Conservation (phyloP, 805 yeast genomes). For the Nakazawaea peltata region DNA sequence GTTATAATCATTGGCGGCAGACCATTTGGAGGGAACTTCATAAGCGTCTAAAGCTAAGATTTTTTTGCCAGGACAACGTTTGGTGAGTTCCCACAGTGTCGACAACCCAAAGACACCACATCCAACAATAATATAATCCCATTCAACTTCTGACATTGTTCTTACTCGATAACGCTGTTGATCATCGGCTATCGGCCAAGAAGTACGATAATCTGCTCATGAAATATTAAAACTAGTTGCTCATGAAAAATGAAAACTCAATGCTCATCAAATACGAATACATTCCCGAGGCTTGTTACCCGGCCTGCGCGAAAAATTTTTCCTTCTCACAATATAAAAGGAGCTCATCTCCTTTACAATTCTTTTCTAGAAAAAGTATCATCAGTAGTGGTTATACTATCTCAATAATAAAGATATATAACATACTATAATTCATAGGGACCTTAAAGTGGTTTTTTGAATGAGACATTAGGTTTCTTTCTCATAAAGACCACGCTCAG, state of each 20-base stretch:
- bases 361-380: slow-evolving; percentile 31
- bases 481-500: slow-evolving; percentile 40
- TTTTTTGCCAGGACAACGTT: slow-evolving; percentile 11
- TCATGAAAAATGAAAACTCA: too few relatives aligned
- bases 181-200: too few relatives aligned
- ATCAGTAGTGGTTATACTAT: slow-evolving; percentile 82
- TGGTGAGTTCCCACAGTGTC: slow-evolving; percentile 19
- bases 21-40: slow-evolving; percentile 22
- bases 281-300: too few relatives aligned
- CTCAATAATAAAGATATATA: slow-evolving; percentile 49
- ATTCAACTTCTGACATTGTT: neutral
- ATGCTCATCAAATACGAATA: too few relatives aligned
- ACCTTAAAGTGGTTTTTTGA: slow-evolving; percentile 27
- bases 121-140: slow-evolving; percentile 16
- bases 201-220: neutral
- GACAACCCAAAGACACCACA: slow-evolving; percentile 29
- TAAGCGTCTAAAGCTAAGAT: slow-evolving; percentile 18
- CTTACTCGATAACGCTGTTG: neutral
- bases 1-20: slow-evolving; percentile 25
- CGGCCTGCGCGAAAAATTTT: slow-evolving; percentile 2
- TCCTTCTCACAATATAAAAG: slow-evolving; percentile 19
- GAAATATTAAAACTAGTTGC: neutral
- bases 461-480: slow-evolving; percentile 34
- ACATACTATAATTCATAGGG: slow-evolving; percentile 38
- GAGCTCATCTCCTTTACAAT: slow-evolving; percentile 19